Evolutionary conservation across 345 rosid genomes (phyloP), one percentile per base, ranked within the genome.

Genomic region (Clarkia xantiana): DNA sequence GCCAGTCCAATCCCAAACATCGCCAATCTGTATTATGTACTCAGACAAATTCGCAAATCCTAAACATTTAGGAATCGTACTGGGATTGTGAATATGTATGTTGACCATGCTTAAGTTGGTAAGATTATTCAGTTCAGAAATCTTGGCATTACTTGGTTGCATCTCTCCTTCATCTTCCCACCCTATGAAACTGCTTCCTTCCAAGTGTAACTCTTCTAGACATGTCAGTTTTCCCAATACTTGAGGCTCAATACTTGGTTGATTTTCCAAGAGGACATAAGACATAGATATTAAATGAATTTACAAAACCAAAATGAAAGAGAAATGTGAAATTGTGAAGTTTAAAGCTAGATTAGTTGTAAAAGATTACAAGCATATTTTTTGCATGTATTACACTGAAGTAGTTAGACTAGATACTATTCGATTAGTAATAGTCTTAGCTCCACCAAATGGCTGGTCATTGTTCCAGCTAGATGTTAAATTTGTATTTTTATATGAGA

Each of bases 171-270:
- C 61, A 11, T 18, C 52, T 22, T 61, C 67, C 80, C 74, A 75
- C 4, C 14, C 10, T 17, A 7, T 40, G 58, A 64, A 70, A 42
- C 65, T 22, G 8, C 48, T 22, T 3, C 48, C 52, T 9, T 46
- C 48, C 49, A 71, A 57, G n/a, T 45, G 18, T 22, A 71, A 45
- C 41, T 71, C 76, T 56, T 75, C 79, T 23, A 71, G 20, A 11
- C 12, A 16, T 0, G 62, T 15, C 9, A 74, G 39, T 19, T 40
- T 48, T 54, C 66, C 63, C 9, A 71, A 15, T 14, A 71, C 48
- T 54, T 62, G 57, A 9, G 57, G 51, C 11, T 71, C 67, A 42
- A 75, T 58, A 22, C n/a, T n/a, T n/a, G n/a, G n/a, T n/a, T n/a
- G n/a, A n/a, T n/a, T n/a, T n/a, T n/a, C n/a, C n/a, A n/a, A n/a